phyloP scores from a whole-genome alignment of 2,329 filamentous ascomycete genomes.

The Alternaria atra region DNA sequence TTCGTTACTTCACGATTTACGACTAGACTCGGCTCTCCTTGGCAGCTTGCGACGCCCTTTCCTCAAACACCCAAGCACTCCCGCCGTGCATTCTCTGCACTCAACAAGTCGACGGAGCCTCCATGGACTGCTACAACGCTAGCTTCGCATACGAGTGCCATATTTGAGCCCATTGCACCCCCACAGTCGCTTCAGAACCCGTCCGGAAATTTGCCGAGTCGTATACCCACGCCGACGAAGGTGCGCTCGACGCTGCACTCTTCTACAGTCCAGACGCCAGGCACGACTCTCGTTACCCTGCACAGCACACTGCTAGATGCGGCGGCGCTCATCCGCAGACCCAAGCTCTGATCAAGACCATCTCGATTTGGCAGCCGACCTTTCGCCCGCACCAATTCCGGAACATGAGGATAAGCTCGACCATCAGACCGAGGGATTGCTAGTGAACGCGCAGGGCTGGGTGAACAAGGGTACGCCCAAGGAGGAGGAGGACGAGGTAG shows the following conservation, averaged over 20 bases:
- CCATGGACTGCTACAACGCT: slow-evolving; percentile 6
- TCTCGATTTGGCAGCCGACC: slow-evolving; percentile 15
- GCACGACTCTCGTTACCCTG: slow-evolving; percentile 6
- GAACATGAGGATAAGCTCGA: slow-evolving; percentile 28
- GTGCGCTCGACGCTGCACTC: slow-evolving; percentile 7
- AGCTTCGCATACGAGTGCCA: not conserved
- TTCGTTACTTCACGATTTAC: slow-evolving; percentile 22
- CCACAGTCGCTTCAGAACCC: slow-evolving; percentile 17
- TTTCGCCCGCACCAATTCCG: slow-evolving; percentile 9
- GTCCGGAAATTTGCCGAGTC: slow-evolving; percentile 1
- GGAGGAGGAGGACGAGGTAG: not conserved
- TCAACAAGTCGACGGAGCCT: slow-evolving; percentile 4
- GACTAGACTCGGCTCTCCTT: slow-evolving; percentile 27
- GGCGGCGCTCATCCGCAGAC: slow-evolving; percentile 13
- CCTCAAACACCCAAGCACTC: slow-evolving; percentile 16
- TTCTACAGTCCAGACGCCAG: slow-evolving; percentile 1
- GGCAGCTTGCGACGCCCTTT: slow-evolving; percentile 32
- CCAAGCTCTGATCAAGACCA: slow-evolving; percentile 17
- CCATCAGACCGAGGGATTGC: slow-evolving; percentile 15
- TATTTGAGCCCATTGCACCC: not conserved
- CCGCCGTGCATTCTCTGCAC: slow-evolving; percentile 13
- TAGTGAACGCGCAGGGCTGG: slow-evolving; percentile 17
- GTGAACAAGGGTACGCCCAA: slow-evolving; percentile 7
- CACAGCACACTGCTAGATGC: slow-evolving; percentile 16
- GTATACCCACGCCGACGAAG: slow-evolving; percentile 6